Conservation (phyloP, 2,329 filamentous ascomycete species). For the Ascochyta koolunga region DNA sequence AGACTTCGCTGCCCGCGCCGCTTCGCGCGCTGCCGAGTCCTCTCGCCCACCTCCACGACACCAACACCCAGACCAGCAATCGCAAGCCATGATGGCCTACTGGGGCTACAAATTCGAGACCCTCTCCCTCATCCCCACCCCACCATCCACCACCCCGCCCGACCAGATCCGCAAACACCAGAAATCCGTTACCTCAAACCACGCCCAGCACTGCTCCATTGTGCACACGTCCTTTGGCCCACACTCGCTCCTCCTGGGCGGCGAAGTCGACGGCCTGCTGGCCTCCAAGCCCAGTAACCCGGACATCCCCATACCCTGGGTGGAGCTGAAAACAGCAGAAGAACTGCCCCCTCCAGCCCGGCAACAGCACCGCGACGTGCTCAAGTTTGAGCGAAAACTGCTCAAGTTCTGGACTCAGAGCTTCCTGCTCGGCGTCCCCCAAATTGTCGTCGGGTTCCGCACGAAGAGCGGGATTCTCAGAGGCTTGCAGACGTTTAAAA, state of each 20-base stretch:
- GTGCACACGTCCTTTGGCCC: slow-evolving; percentile 86
- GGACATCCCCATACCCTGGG: slow-evolving; percentile 73
- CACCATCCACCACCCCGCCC: slow-evolving; percentile 80
- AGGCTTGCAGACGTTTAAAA: slow-evolving; percentile 78
- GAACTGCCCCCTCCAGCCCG: slow-evolving; percentile 58
- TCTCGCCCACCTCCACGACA: slow-evolving; percentile 29
- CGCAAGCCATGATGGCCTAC: slow-evolving; percentile 85
- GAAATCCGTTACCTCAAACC: slow-evolving; percentile 77
- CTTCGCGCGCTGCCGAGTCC: slow-evolving; percentile 59
- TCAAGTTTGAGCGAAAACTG: slow-evolving; percentile 85
- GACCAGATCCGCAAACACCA: slow-evolving; percentile 81
- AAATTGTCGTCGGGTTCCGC: slow-evolving; percentile 89
- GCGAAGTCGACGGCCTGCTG: slow-evolving; percentile 84
- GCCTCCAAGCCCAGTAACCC: slow-evolving; percentile 24
- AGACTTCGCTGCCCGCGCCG: slow-evolving; percentile 74
- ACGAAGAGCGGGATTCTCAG: slow-evolving; percentile 73
- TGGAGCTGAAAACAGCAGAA: slow-evolving; percentile 91
- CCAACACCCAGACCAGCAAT: slow-evolving; percentile 60
- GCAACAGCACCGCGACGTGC: slow-evolving; percentile 67
- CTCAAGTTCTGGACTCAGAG: slow-evolving; percentile 97
- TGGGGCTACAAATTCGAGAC: slow-evolving; percentile 99
- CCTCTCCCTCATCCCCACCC: slow-evolving; percentile 73
- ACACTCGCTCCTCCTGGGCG: slow-evolving; percentile 77
- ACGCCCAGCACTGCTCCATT: slow-evolving; percentile 94
- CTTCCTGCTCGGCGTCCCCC: slow-evolving; percentile 90